Evolutionary conservation across 352 stramenopile species (phyloP).

Genomic region (Globisporangium cylindrosporum): DNA sequence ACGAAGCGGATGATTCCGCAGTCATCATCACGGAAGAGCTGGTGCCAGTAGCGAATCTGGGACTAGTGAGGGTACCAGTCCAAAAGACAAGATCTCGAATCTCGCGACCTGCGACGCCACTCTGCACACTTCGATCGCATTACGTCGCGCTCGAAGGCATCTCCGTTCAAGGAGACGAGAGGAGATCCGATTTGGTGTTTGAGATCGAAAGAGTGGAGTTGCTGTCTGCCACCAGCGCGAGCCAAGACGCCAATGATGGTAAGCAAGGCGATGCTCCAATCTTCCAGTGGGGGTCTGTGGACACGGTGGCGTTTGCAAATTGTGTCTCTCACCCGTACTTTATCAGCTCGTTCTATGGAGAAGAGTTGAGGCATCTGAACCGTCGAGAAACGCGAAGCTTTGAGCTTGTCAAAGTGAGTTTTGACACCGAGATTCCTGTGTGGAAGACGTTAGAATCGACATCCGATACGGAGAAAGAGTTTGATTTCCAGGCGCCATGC

Average conservation of each 20-base stretch:
- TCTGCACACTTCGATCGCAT: conserved; percentile 49
- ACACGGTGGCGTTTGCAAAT: conserved; percentile 38
- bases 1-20: conserved; percentile 18
- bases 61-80: conserved; percentile 63
- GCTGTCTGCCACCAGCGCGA: conserved; percentile 25
- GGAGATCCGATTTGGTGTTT: conserved; percentile 52
- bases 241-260: conserved; percentile 19
- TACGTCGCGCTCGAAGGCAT: conserved; percentile 55
- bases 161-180: conserved; percentile 26
- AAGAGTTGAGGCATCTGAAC: conserved; percentile 46
- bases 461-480: conserved; percentile 11
- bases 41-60: conserved; percentile 80
- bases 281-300: conserved; percentile 44
- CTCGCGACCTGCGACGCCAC: conserved; percentile 53
- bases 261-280: conserved; percentile 30
- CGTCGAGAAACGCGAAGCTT: conserved; percentile 52
- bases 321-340: conserved; percentile 80
- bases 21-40: conserved; percentile 41
- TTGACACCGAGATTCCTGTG: conserved; percentile 58
- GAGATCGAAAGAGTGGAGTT: conserved; percentile 71
- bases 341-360: conserved; percentile 61
- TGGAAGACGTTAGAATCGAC: conserved; percentile 52
- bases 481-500: conserved; percentile 21
- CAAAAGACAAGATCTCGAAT: conserved; percentile 41
- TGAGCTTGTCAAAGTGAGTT: conserved; percentile 67